Evolutionary conservation across 306 rosid genomes (phyloP), one percentile per base, ranked within the genome.

Genomic region (Cucurbita maxima): DNA sequence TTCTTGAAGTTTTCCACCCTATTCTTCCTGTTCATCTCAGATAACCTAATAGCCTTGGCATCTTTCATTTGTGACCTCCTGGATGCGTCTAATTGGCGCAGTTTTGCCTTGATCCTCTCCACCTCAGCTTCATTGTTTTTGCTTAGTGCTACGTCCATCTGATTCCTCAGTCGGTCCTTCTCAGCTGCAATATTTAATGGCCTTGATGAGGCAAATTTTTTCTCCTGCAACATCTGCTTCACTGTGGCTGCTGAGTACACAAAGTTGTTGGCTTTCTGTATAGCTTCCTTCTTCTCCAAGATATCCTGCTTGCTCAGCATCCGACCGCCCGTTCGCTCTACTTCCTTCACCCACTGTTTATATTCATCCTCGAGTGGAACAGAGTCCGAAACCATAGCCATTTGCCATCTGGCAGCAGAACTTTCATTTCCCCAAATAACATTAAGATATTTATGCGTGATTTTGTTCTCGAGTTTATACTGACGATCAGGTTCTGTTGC

Each of bases 351-450:
- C 97, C 95, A 91, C 81, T 94, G 97, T 62, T 84, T 87, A 81
- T 81, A 94, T 83, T 94, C 99, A 68, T 88, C 95, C 81, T 94
- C 96, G 5, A 66, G 75, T 5, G 99, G 97, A 1, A 69, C 66
- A 75, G 95, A 87, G 83, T 91, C 99, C 0, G 96, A 91, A 76
- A 89, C 79, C 99, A 88, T 91, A 67, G 99, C 95, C 99, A 94
- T 94, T 88, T 94, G 97, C 97, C 97, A 94, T 86, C 99, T 91
- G 3, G 97, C 95, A 70, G 96, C 91, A 47, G 95, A 85, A 71
- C 78, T 79, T 69, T 94, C 99, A 82, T 89, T 94, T 50, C 99
- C 99, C 97, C 99, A 94, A 48, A 86, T 83, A 59, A 87, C 83
- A 83, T 94, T 94, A 61, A 94, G 82, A 83, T 90, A 94, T 84